phyloP scores from a whole-genome alignment of 2,329 filamentous ascomycete genomes.

The Neobulgaria alba region DNA sequence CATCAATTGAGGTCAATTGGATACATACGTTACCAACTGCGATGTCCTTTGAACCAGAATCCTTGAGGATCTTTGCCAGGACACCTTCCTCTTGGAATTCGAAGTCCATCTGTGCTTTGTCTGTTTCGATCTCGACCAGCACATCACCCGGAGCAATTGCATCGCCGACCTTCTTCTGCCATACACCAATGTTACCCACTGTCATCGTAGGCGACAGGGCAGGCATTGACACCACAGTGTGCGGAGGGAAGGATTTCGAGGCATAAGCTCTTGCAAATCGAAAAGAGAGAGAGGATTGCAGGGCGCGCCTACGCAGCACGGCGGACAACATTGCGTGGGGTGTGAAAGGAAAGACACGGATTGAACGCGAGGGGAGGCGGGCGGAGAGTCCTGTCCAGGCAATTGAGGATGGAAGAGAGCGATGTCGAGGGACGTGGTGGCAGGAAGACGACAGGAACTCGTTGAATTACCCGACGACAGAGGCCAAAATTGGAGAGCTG shows the following conservation, averaged over 20 bases:
- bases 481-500: too few relatives aligned
- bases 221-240: conserved; percentile 96
- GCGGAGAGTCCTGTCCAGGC: conserved; percentile 15
- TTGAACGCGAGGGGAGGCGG: conserved; percentile 11
- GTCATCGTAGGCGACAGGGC: conserved; percentile 98
- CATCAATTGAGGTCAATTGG: conserved; percentile 15
- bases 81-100: conserved; percentile 98
- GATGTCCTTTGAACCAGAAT: conserved; percentile 88
- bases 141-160: conserved; percentile 84
- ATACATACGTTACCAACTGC: conserved; percentile 82
- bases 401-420: conserved; percentile 19
- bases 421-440: conserved; percentile 15
- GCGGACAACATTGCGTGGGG: conserved; percentile 49
- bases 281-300: conserved; percentile 43
- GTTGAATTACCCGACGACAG: conserved; percentile 14
- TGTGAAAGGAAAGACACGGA: conserved; percentile 12
- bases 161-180: conserved; percentile 97
- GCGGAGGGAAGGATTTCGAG: conserved; percentile 77
- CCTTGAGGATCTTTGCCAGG: conserved; percentile 87
- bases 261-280: conserved; percentile 49
- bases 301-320: conserved; percentile 53
- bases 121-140: conserved; percentile 95
- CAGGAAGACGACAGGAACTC: conserved; percentile 10
- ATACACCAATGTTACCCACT: conserved; percentile 87
- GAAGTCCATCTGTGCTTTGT: conserved; percentile 99